phyloP scores from a whole-genome alignment of 345 rosid genomes.

The Sisymbrium altissimum region DNA sequence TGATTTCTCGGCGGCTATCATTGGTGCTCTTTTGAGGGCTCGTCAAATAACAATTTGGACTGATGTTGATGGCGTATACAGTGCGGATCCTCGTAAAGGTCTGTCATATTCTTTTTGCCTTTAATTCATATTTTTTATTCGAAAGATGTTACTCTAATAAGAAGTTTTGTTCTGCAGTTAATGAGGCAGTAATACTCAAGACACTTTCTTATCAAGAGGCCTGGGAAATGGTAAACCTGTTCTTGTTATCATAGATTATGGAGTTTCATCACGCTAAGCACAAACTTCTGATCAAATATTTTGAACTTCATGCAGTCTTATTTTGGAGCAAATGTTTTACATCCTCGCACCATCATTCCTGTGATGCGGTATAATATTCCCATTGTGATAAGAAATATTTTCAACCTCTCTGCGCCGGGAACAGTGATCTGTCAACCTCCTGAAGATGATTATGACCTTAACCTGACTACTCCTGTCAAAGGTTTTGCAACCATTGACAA shows the following conservation, averaged over 20 bases:
- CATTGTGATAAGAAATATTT: slow-evolving; percentile 87
- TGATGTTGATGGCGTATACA: slow-evolving; percentile 96
- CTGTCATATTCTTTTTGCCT: slow-evolving; percentile 2
- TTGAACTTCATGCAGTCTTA: slow-evolving; percentile 74
- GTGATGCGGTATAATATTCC: slow-evolving; percentile 93
- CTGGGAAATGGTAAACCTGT: slow-evolving; percentile 91
- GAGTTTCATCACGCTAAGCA: slow-evolving; percentile 10
- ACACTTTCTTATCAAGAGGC: slow-evolving; percentile 97
- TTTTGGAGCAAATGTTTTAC: slow-evolving; percentile 97
- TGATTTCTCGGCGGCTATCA: slow-evolving; percentile 97
- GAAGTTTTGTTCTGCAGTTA: slow-evolving; percentile 53
- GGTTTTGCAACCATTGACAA: slow-evolving; percentile 99
- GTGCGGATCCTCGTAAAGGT: slow-evolving; percentile 99
- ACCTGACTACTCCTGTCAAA: slow-evolving; percentile 60
- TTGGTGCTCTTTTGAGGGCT: slow-evolving; percentile 86
- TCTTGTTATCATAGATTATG: slow-evolving; percentile 21
- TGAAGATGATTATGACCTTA: slow-evolving; percentile 51
- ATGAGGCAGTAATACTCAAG: slow-evolving; percentile 88
- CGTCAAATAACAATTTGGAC: slow-evolving; percentile 95
- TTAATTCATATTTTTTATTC: background rate
- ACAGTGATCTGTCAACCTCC: slow-evolving; percentile 67
- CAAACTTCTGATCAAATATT: slow-evolving; percentile 22
- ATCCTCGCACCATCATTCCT: slow-evolving; percentile 98
- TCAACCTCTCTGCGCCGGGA: slow-evolving; percentile 87
- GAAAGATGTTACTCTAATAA: background rate